Percentiles rank a stretch among this genome's conserved stretches.
These are phyloP conservation scores for Zygoascus biomembranicola DNA, from an alignment of 805 yeast species.

Conservation along the genomic window DNA sequence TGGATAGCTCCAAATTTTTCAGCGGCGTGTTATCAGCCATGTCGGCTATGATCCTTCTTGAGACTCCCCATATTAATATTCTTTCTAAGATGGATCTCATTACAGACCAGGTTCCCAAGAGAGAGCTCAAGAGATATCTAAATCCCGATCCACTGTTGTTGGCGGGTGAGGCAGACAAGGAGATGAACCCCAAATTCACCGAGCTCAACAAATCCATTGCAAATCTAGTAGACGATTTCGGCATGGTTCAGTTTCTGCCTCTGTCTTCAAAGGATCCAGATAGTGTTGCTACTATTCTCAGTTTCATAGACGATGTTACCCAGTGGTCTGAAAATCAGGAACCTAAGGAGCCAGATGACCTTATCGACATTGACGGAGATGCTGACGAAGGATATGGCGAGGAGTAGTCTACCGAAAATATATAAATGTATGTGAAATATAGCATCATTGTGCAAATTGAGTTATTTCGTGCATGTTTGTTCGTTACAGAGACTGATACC, in stretches of 20 bases:
- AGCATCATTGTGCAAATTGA: too few relatives aligned
- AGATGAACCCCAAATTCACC: slow-evolving; percentile 54
- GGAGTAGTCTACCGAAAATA: too few relatives aligned
- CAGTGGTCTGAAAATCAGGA: slow-evolving; percentile 97
- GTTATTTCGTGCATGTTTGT: too few relatives aligned
- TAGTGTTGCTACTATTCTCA: slow-evolving; percentile 70
- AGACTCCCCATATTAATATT: slow-evolving; percentile 89
- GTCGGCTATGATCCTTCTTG: slow-evolving; percentile 95
- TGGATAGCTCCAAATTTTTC: slow-evolving; percentile 86
- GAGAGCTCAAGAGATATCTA: slow-evolving; percentile 71
- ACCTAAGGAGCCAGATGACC: slow-evolving; percentile 91
- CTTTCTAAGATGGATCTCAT: slow-evolving; percentile 81
- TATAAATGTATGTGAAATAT: too few relatives aligned
- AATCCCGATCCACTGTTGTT: slow-evolving; percentile 87
- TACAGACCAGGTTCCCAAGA: slow-evolving; percentile 66
- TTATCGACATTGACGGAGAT: slow-evolving; percentile 41
- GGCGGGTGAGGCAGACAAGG: slow-evolving; percentile 40
- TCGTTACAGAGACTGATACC: too few relatives aligned
- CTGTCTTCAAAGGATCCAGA: slow-evolving; percentile 71
- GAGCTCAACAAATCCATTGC: slow-evolving; percentile 77
- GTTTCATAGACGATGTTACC: slow-evolving; percentile 92
- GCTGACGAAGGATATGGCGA: not conserved
- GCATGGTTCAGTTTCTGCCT: slow-evolving; percentile 96
- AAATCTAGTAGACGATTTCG: slow-evolving; percentile 88
- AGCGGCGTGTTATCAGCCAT: slow-evolving; percentile 94